Evolutionary conservation across 768 basidiomycete genomes (phyloP).

Genomic region (Coprinopsis sp.): DNA sequence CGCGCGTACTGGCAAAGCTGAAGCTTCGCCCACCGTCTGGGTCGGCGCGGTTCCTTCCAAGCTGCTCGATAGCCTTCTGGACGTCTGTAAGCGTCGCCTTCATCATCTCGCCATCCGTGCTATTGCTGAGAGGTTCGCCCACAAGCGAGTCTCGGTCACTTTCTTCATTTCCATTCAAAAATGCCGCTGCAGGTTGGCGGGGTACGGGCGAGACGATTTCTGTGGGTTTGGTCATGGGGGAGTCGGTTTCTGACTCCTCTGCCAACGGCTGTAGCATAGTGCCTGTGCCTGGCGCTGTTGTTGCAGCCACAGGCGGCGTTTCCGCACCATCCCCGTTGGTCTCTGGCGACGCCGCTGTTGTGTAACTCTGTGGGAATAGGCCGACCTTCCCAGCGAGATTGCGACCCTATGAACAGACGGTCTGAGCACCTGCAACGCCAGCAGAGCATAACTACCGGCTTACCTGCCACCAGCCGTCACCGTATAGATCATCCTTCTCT

Average conservation of each 20-base stretch:
- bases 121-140: conserved; percentile 15
- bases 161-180: conserved; percentile 21
- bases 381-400: conserved; percentile 81
- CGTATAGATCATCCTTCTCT: conserved; percentile 89
- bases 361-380: conserved; percentile 89
- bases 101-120: conserved; percentile 57
- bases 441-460: conserved; percentile 13
- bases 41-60: conserved; percentile 49
- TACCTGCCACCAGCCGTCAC: conserved; percentile 92
- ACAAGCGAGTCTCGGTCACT: conserved; percentile 12
- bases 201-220: conserved; percentile 33
- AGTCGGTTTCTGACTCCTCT: conserved; percentile 43
- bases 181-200: conserved; percentile 28
- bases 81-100: conserved; percentile 87
- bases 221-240: conserved; percentile 18
- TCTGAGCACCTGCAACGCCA: not conserved
- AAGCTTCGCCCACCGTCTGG: conserved; percentile 63
- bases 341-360: conserved; percentile 51
- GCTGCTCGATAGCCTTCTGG: conserved; percentile 85
- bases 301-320: not conserved
- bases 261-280: conserved; percentile 38
- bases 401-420: conserved; percentile 53
- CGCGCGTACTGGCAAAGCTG: conserved; percentile 69
- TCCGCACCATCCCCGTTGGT: not conserved
- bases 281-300: conserved; percentile 1